Evolutionary conservation across 1,139 yeast species (phyloP).

Genomic region (Pichia sp.): DNA sequence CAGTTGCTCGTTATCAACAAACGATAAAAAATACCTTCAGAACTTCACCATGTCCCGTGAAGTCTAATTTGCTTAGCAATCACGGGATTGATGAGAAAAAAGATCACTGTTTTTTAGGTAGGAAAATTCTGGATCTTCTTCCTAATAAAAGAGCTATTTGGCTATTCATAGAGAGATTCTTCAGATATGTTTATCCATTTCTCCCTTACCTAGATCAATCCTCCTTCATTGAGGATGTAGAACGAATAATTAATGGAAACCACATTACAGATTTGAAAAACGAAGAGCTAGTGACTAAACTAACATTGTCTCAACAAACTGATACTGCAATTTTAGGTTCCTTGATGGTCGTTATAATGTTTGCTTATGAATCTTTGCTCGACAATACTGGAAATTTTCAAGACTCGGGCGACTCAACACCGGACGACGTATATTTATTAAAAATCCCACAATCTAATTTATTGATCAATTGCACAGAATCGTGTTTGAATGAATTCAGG

Average conservation of each 20-base stretch:
- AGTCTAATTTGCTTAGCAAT: neutral
- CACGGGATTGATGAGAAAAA: neutral
- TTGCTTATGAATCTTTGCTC: constrained; percentile 39
- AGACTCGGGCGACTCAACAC: constrained; percentile 21
- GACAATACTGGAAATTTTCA: constrained; percentile 31
- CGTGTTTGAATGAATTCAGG: constrained; percentile 50
- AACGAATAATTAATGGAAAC: constrained; percentile 20
- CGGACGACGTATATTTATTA: constrained; percentile 21
- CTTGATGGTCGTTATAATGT: constrained; percentile 39
- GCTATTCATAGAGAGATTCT: constrained; percentile 43
- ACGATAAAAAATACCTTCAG: neutral
- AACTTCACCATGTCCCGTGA: neutral
- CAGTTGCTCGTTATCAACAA: neutral
- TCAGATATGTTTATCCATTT: constrained; percentile 42
- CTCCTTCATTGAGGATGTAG: constrained; percentile 22
- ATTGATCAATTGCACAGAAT: constrained; percentile 14
- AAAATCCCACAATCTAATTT: neutral
- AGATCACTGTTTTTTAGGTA: neutral
- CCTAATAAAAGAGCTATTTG: constrained; percentile 44
- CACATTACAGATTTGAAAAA: neutral
- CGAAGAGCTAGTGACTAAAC: constrained; percentile 19
- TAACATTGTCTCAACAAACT: constrained; percentile 37
- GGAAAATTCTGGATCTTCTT: neutral
- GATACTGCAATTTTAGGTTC: constrained; percentile 47
- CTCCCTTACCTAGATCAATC: constrained; percentile 47